A percentile compares a stretch with the other conserved stretches of the same genome.
phyloP scores from a whole-genome alignment of 1,284 basidiomycete genomes.

The Naganishia sp. region DNA sequence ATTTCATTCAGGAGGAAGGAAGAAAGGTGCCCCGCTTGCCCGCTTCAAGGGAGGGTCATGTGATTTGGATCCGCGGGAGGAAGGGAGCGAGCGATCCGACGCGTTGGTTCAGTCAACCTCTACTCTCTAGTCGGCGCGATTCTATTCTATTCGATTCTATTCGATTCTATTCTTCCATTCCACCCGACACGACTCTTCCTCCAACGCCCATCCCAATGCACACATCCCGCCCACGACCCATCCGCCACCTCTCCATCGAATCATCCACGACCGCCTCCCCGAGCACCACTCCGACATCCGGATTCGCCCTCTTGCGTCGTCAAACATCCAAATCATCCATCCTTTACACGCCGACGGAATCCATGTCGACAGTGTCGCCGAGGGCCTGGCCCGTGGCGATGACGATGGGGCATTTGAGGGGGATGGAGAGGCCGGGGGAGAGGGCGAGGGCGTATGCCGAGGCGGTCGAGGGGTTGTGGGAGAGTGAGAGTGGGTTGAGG shows the following conservation, averaged over 20 bases:
- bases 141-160: too few species aligned
- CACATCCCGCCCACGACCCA: slow-evolving; percentile 22
- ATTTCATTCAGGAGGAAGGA: slow-evolving; percentile 33
- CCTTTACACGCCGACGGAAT: slow-evolving; percentile 1
- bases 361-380: neutral
- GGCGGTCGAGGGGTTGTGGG: slow-evolving; percentile 79
- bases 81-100: too few species aligned
- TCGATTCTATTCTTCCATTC: neutral
- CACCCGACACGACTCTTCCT: neutral
- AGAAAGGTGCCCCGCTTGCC: too few species aligned
- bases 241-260: slow-evolving; percentile 16
- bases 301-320: slow-evolving; percentile 9
- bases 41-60: too few species aligned
- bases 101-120: too few species aligned
- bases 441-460: slow-evolving; percentile 73
- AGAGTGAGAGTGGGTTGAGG: slow-evolving; percentile 73
- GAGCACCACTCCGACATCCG: neutral
- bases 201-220: neutral
- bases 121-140: too few species aligned
- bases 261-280: neutral
- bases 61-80: slow-evolving; percentile 20
- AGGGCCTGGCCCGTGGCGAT: slow-evolving; percentile 69
- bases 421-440: slow-evolving; percentile 66
- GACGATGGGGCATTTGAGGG: slow-evolving; percentile 68
- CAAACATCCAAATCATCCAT: slow-evolving; percentile 19